These are phyloP conservation scores for Penicillium capsulatum DNA, from an alignment of 2,329 filamentous ascomycete species.

Conservation along the genomic window DNA sequence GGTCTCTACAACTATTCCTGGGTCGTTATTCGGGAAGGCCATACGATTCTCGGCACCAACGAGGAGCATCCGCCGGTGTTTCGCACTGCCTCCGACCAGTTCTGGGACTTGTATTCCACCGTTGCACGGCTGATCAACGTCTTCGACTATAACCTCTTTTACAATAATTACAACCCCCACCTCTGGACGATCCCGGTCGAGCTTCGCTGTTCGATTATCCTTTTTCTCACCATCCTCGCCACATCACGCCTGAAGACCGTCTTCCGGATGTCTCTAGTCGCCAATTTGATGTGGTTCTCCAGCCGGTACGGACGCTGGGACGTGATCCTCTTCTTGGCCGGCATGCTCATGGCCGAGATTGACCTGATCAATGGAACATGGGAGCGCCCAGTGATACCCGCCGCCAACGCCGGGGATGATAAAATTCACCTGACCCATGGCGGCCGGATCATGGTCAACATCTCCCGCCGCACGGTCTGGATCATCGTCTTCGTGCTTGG, in stretches of 20 bases:
- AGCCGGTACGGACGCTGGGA: constrained; percentile 44
- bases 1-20: constrained; percentile 41
- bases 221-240: constrained; percentile 41
- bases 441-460: constrained; percentile 16
- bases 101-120: constrained; percentile 36
- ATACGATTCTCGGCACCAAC: constrained; percentile 39
- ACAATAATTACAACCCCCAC: constrained; percentile 45
- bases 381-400: constrained; percentile 20
- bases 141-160: constrained; percentile 39
- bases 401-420: constrained; percentile 5
- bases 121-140: constrained; percentile 35
- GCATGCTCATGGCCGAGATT: constrained; percentile 43
- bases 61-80: constrained; percentile 43
- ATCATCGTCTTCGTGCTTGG: constrained; percentile 37
- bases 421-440: constrained; percentile 17
- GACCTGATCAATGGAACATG: constrained; percentile 39
- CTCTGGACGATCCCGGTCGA: constrained; percentile 48
- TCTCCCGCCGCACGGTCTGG: constrained; percentile 35
- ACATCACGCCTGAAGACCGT: constrained; percentile 35
- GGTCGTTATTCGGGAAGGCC: constrained; percentile 33
- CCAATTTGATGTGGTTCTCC: constrained; percentile 36
- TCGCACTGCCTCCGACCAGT: constrained; percentile 31
- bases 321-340: constrained; percentile 40
- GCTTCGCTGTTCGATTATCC: constrained; percentile 43
- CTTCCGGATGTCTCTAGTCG: constrained; percentile 34